phyloP scores from a whole-genome alignment of 805 yeast species.

The Teunomyces barrocoloradensis region DNA sequence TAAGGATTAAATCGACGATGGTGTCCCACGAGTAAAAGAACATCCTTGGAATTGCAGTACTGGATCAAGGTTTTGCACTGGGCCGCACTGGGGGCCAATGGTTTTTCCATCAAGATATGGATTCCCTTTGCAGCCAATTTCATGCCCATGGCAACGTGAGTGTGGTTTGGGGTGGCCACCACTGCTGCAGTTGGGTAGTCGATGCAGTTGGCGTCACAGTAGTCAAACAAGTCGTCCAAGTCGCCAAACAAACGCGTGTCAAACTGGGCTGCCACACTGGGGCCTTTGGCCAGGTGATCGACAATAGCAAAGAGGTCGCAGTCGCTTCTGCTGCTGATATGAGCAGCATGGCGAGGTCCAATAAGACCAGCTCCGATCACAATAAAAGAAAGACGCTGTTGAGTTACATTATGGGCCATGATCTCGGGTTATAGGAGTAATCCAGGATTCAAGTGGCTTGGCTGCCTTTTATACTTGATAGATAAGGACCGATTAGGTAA shows the following conservation, averaged over 20 bases:
- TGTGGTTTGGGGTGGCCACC: conserved; percentile 39
- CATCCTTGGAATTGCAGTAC: conserved; percentile 19
- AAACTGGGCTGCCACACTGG: conserved; percentile 26
- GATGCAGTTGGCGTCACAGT: conserved; percentile 18
- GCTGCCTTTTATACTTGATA: not conserved
- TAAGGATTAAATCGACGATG: conserved; percentile 42
- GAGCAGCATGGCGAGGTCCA: conserved; percentile 42
- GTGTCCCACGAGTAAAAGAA: conserved; percentile 37
- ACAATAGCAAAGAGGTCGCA: conserved; percentile 32
- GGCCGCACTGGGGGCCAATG: conserved; percentile 28
- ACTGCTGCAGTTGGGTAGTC: conserved; percentile 37
- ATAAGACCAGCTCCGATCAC: conserved; percentile 40
- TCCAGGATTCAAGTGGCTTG: not conserved
- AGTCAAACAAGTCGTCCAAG: conserved; percentile 24
- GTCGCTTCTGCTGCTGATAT: conserved; percentile 22
- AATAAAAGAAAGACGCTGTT: conserved; percentile 18
- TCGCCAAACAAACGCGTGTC: conserved; percentile 21
- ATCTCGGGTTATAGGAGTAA: not conserved
- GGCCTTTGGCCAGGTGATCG: conserved; percentile 33
- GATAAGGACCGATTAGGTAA: conserved; percentile 1
- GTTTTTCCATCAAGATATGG: conserved; percentile 37
- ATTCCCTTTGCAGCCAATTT: conserved; percentile 33
- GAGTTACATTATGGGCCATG: not conserved
- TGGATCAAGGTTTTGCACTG: conserved; percentile 30
- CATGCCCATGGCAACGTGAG: conserved; percentile 31